These are phyloP conservation scores for Candida pseudoviswanathii DNA, from an alignment of 1,139 yeast species.

Conservation along the genomic window DNA sequence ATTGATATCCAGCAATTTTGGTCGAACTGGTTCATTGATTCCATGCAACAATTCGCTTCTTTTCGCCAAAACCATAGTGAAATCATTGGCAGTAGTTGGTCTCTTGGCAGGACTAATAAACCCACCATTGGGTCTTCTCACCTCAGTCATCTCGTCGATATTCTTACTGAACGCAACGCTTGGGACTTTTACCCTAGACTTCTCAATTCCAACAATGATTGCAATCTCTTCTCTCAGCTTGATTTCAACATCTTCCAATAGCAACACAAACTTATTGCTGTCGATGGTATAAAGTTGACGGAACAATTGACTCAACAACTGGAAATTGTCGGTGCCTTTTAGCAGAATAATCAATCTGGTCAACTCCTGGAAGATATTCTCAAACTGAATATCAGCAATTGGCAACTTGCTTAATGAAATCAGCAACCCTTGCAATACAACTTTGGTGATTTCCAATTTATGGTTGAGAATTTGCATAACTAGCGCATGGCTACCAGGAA, in stretches of 20 bases:
- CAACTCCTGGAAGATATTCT: slow-evolving; percentile 28
- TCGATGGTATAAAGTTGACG: slow-evolving; percentile 34
- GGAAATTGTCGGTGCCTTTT: slow-evolving; percentile 33
- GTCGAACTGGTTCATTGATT: not conserved
- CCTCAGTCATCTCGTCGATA: slow-evolving; percentile 32
- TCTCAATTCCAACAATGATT: slow-evolving; percentile 34
- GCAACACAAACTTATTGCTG: slow-evolving; percentile 28
- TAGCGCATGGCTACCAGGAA: slow-evolving; percentile 32
- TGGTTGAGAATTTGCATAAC: slow-evolving; percentile 39
- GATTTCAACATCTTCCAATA: slow-evolving; percentile 27
- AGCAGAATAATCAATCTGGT: slow-evolving; percentile 38
- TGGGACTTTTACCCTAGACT: slow-evolving; percentile 17
- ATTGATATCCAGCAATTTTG: not conserved
- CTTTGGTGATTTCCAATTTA: slow-evolving; percentile 31
- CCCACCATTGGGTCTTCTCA: slow-evolving; percentile 19
- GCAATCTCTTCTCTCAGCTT: slow-evolving; percentile 37
- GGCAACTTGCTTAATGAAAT: slow-evolving; percentile 33
- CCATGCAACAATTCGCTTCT: slow-evolving; percentile 5
- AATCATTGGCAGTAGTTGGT: slow-evolving; percentile 25
- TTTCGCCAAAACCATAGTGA: slow-evolving; percentile 41
- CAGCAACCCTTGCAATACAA: slow-evolving; percentile 31
- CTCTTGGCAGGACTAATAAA: slow-evolving; percentile 34
- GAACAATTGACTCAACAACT: slow-evolving; percentile 27
- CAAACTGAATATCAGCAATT: slow-evolving; percentile 36
- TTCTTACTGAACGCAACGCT: slow-evolving; percentile 18